Evolutionary conservation across 768 basidiomycete genomes (phyloP), one percentile per base, ranked within the genome.

Genomic region (Trametes meyenii): DNA sequence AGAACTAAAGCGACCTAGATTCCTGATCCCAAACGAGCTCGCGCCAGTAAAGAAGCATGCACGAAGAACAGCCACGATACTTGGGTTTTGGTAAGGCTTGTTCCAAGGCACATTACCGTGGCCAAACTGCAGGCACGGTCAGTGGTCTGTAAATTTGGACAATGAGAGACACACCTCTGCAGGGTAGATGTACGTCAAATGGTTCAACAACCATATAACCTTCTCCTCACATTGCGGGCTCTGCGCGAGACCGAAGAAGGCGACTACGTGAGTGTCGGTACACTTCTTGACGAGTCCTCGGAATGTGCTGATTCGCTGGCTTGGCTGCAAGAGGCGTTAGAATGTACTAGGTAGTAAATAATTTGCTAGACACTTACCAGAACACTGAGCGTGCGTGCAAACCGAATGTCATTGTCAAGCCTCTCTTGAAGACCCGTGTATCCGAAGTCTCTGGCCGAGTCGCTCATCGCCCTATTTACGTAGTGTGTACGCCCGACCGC

Each of bases 271-370:
- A 0, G 52, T 35, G 21, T 63, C 58, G 12, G 52, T 45, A 2
- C 19, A 46, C 57, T 55, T 50, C 49, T 63, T 63, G 51, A 63
- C 39, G 7, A 5, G 16, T 6, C 62, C 44, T 3, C 62, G 44
- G 46, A 55, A 55, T 1, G 51, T 55, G 11, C 56, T 54, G 40
- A 63, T 53, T 14, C 57, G 62, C 39, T 63, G 62, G 24, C 39
- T 58, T 1, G 53, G 52, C 62, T 63, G 33, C 3, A 59, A 26
- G 5, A 5, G 24, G 2, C 46, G 24, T 26, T 26, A 48, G 23
- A 14, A 50, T 35, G 12, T 17, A 50, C 35, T n/a, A n/a, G n/a
- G n/a, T n/a, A n/a, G n/a, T n/a, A n/a, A n/a, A n/a, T n/a, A n/a
- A n/a, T n/a, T n/a, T n/a, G n/a, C n/a, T 26, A 48, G 6, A 48